Conservation (phyloP, 352 stramenopile species). For the Phytophthora palmivora region DNA sequence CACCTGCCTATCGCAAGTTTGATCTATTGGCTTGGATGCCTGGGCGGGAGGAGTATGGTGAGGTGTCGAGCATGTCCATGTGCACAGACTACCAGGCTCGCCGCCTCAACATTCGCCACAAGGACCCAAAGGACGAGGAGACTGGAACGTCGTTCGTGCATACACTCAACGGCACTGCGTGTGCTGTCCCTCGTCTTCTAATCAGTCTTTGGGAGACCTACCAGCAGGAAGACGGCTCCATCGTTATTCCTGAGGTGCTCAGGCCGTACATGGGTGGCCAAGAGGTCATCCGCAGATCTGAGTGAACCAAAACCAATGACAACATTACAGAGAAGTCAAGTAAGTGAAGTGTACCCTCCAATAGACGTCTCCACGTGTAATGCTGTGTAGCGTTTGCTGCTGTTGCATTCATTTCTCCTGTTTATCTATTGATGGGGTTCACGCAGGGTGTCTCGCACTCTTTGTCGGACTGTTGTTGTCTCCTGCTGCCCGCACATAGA, state of each 20-base stretch:
- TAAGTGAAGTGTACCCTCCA: constrained; percentile 17
- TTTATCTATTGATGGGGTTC: constrained; percentile 33
- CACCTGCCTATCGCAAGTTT: constrained; percentile 86
- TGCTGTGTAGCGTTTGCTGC: constrained; percentile 23
- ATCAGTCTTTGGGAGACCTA: constrained; percentile 89
- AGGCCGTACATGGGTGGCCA: constrained; percentile 84
- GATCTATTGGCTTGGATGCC: constrained; percentile 91
- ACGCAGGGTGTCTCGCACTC: constrained; percentile 7
- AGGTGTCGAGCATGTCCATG: constrained; percentile 89
- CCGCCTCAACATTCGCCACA: constrained; percentile 88
- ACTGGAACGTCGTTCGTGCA: constrained; percentile 76
- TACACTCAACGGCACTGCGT: constrained; percentile 89
- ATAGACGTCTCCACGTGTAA: constrained; percentile 30
- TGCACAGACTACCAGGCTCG: constrained; percentile 92
- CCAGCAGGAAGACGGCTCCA: constrained; percentile 80
- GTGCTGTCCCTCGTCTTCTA: constrained; percentile 83
- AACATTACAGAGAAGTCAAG: constrained; percentile 15
- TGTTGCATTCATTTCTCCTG: constrained; percentile 22
- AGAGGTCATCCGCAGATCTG: constrained; percentile 55
- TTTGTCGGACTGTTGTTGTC: constrained; percentile 19
- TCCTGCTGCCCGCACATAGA: constrained; percentile 39
- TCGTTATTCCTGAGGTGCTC: constrained; percentile 80
- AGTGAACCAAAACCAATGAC: constrained; percentile 27
- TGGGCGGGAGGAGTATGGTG: constrained; percentile 74
- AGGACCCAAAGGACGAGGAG: constrained; percentile 58